Evolutionary conservation across 2,329 filamentous ascomycete genomes (phyloP).

Genomic region (Diaporthe sp.): DNA sequence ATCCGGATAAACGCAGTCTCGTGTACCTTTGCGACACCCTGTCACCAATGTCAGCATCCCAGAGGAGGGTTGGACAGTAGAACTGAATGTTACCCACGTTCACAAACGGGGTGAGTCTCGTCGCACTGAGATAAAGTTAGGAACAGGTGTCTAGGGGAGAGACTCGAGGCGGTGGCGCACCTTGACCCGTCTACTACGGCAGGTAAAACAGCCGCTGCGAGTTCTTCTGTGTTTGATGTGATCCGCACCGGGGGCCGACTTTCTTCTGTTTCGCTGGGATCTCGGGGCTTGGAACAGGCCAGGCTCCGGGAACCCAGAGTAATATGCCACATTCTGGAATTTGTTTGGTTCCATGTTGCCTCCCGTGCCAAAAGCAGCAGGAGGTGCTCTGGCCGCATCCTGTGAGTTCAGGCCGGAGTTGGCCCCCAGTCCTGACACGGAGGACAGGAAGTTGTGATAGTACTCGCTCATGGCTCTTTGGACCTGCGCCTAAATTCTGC

Average conservation of each 20-base stretch:
- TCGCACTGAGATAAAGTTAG: slow-evolving; percentile 77
- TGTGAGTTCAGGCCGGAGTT: slow-evolving; percentile 43
- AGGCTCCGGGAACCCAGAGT: slow-evolving; percentile 63
- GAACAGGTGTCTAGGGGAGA: not conserved
- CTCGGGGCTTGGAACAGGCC: slow-evolving; percentile 62
- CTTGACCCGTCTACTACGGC: slow-evolving; percentile 88
- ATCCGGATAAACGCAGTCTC: slow-evolving; percentile 92
- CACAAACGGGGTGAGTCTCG: slow-evolving; percentile 87
- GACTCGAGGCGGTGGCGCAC: slow-evolving; percentile 51
- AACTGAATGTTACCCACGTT: slow-evolving; percentile 65
- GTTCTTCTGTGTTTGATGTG: slow-evolving; percentile 94
- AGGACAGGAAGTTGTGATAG: slow-evolving; percentile 68
- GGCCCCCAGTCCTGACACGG: slow-evolving; percentile 59
- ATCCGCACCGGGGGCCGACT: slow-evolving; percentile 67
- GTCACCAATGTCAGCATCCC: slow-evolving; percentile 40
- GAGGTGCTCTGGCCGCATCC: slow-evolving; percentile 53
- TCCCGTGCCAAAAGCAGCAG: slow-evolving; percentile 47
- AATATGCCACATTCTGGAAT: slow-evolving; percentile 63
- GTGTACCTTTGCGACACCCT: slow-evolving; percentile 92
- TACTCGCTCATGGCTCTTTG: slow-evolving; percentile 64
- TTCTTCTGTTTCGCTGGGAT: slow-evolving; percentile 63
- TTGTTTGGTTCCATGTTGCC: slow-evolving; percentile 53
- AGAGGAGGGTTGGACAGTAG: not conserved
- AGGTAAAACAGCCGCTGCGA: slow-evolving; percentile 93
- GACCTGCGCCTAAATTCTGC: not conserved